Evolutionary conservation across 1,284 basidiomycete genomes (phyloP).

Genomic region (Leucoagaricus sp.): DNA sequence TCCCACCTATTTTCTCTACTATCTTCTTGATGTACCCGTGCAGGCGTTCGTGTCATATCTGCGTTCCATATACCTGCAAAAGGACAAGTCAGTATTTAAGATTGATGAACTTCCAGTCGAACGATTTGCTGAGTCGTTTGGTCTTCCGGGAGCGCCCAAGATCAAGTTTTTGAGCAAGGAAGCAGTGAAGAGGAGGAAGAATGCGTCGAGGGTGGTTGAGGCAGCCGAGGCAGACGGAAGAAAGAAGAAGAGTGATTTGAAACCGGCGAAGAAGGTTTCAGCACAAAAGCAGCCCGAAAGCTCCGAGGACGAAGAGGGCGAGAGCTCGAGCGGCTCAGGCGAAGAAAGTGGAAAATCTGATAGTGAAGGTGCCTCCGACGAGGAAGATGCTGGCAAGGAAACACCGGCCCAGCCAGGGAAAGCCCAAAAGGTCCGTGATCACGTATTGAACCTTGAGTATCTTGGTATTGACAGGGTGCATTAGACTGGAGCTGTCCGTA

Average conservation of each 20-base stretch:
- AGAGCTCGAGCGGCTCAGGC: slow-evolving; percentile 14
- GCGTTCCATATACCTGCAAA: slow-evolving; percentile 91
- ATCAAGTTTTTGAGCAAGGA: slow-evolving; percentile 88
- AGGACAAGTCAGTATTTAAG: slow-evolving; percentile 93
- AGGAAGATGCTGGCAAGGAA: slow-evolving; percentile 17
- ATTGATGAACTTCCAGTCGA: slow-evolving; percentile 82
- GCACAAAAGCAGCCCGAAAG: slow-evolving; percentile 9
- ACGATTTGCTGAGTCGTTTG: slow-evolving; percentile 86
- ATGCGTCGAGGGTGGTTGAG: slow-evolving; percentile 52
- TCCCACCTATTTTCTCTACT: not conserved
- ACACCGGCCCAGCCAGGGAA: not conserved
- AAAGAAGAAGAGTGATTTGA: slow-evolving; percentile 24
- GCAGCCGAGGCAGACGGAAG: slow-evolving; percentile 38
- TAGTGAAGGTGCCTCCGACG: slow-evolving; percentile 5
- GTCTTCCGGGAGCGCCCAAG: slow-evolving; percentile 93
- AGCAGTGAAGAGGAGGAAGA: slow-evolving; percentile 75
- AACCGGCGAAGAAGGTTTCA: slow-evolving; percentile 3
- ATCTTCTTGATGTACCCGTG: not conserved
- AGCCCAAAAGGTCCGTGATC: not conserved
- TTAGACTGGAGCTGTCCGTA: slow-evolving; percentile 57
- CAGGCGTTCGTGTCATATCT: slow-evolving; percentile 97
- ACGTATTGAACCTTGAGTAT: not conserved
- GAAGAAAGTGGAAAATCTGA: slow-evolving; percentile 7
- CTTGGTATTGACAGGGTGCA: not conserved
- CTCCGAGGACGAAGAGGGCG: slow-evolving; percentile 26